phyloP scores from a whole-genome alignment of 2,329 filamentous ascomycete species.

The Mollisiaceae sp. region DNA sequence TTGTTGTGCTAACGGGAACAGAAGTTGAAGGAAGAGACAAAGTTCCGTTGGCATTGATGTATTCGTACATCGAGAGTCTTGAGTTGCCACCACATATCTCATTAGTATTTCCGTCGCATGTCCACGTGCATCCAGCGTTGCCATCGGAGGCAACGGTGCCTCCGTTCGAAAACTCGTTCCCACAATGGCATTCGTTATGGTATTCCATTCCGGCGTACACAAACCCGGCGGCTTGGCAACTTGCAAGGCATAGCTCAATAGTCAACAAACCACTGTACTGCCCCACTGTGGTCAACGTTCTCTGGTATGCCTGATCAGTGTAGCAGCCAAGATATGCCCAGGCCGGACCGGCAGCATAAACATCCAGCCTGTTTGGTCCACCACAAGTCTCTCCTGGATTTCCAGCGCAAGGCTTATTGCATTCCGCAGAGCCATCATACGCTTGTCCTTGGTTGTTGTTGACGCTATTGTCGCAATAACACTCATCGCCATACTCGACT shows the following conservation, averaged over 20 bases:
- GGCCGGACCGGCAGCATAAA: not conserved
- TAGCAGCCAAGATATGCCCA: not conserved
- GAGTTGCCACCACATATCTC: constrained; percentile 32
- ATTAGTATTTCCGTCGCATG: constrained; percentile 33
- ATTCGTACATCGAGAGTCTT: constrained; percentile 21
- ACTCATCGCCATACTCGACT: constrained; percentile 3
- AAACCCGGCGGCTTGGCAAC: not conserved
- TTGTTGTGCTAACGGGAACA: not conserved
- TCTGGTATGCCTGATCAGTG: not conserved
- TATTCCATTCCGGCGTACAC: not conserved
- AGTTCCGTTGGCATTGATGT: constrained; percentile 3
- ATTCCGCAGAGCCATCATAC: not conserved
- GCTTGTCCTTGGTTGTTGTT: constrained; percentile 2
- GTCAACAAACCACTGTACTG: not conserved
- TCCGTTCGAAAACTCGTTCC: constrained; percentile 14
- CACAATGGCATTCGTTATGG: not conserved
- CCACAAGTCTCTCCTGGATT: not conserved
- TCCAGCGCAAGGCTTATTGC: not conserved
- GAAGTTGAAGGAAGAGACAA: not conserved
- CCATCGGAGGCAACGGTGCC: constrained; percentile 12
- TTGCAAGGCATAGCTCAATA: constrained; percentile 1
- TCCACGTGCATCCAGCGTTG: constrained; percentile 27
- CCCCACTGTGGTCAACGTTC: not conserved
- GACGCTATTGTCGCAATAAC: not conserved
- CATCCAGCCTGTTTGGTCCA: not conserved